Conservation (phyloP, 148 eudicot genomes). For the Rhododendron henanense region DNA sequence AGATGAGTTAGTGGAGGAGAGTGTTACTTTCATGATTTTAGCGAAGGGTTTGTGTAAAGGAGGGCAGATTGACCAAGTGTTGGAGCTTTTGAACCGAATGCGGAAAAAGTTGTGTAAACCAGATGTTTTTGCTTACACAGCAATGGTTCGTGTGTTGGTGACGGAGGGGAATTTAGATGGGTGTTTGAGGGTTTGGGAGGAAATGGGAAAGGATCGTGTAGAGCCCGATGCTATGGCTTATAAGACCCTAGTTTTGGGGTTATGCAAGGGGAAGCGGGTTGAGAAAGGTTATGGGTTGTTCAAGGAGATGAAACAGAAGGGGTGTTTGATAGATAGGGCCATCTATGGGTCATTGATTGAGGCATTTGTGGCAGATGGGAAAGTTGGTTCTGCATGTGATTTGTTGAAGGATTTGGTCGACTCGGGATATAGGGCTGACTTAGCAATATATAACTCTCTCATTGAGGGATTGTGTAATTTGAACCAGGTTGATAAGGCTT, state of each 20-base stretch:
- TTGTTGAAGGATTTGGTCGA: slow-evolving; percentile 77
- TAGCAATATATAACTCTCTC: slow-evolving; percentile 70
- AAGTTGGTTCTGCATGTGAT: slow-evolving; percentile 71
- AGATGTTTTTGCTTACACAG: slow-evolving; percentile 92
- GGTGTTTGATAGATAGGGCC: slow-evolving; percentile 72
- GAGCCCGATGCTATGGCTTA: slow-evolving; percentile 88
- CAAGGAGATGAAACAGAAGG: slow-evolving; percentile 66
- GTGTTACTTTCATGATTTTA: slow-evolving; percentile 76
- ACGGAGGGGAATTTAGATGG: slow-evolving; percentile 68
- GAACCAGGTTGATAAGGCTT: slow-evolving; percentile 57
- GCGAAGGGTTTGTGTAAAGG: slow-evolving; percentile 80
- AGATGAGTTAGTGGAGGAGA: slow-evolving; percentile 73
- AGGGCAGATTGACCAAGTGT: slow-evolving; percentile 56
- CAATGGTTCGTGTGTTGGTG: slow-evolving; percentile 70
- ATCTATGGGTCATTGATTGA: slow-evolving; percentile 74
- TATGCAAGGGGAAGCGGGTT: slow-evolving; percentile 62
- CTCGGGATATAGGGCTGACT: slow-evolving; percentile 86
- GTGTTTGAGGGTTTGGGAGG: slow-evolving; percentile 85
- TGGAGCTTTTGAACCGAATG: slow-evolving; percentile 62
- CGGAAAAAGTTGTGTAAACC: slow-evolving; percentile 64
- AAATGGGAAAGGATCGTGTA: slow-evolving; percentile 66
- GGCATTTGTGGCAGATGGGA: slow-evolving; percentile 70
- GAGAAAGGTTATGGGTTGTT: slow-evolving; percentile 66
- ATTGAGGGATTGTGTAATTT: slow-evolving; percentile 62
- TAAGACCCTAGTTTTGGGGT: slow-evolving; percentile 59